Evolutionary conservation across 768 basidiomycete genomes (phyloP), one percentile per base, ranked within the genome.

Genomic region (Piloderma croceum): DNA sequence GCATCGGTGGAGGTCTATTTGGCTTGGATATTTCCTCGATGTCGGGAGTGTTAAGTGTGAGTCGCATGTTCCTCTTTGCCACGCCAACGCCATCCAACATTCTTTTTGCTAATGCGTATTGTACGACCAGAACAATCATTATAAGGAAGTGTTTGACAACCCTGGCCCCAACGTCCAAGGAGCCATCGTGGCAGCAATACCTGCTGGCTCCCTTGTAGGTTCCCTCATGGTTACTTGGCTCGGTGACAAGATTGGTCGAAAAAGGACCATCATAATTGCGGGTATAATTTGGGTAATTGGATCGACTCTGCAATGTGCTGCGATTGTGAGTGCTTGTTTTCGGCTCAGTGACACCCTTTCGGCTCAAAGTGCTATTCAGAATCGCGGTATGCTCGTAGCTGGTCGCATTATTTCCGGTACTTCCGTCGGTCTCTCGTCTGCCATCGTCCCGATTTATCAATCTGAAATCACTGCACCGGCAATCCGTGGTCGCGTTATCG

Each of bases 11-110:
- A 34, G 70, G 70, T 24, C 65, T 75, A 27, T 75, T 76, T 50
- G 74, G 73, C 44, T 42, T 75, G 63, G 74, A 75, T 66, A 73
- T 75, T 46, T 69, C 73, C 58, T 75, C 71, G 60, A 76, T 76
- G 73, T 70, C 73, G 38, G 73, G 70, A 2, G 70, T 75, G 36
- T 54, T 76, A 41, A 72, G 52, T 40, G 70, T 72, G 40, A 47
- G 56, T 49, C 20, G 3, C n/a, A 19, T 34, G 5, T n/a, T 33
- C n/a, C n/a, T n/a, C n/a, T n/a, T n/a, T n/a, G n/a, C n/a, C n/a
- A n/a, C n/a, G n/a, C n/a, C n/a, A n/a, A n/a, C n/a, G n/a, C n/a
- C n/a, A n/a, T n/a, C n/a, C n/a, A n/a, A n/a, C n/a, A n/a, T n/a
- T n/a, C n/a, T n/a, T n/a, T n/a, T n/a, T n/a, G n/a, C n/a, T n/a